These are phyloP conservation scores for Pseudonitzschia multiseries DNA, from an alignment of 108 stramenopile genomes.

Conservation along the genomic window DNA sequence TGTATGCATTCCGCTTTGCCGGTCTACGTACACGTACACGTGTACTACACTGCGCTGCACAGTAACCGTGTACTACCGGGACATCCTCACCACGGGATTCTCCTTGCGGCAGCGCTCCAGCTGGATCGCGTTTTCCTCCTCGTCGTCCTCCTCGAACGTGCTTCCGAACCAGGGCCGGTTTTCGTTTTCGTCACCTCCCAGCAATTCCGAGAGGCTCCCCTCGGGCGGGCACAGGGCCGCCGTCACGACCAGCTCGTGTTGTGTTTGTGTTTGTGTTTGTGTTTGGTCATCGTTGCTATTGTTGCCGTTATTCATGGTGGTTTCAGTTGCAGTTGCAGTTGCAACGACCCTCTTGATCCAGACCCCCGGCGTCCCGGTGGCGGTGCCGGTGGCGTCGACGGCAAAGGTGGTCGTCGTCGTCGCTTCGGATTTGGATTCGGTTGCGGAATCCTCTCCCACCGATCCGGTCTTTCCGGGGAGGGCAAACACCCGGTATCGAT, in stretches of 20 bases:
- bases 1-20: too few relatives aligned
- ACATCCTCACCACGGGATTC: background rate
- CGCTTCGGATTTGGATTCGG: background rate
- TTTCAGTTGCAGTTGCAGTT: too few relatives aligned
- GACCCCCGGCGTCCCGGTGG: conserved; percentile 20
- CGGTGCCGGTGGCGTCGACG: background rate
- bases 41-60: too few relatives aligned
- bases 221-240: background rate
- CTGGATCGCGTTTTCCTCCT: background rate
- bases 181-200: background rate
- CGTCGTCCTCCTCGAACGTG: background rate
- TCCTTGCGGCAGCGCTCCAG: conserved; percentile 10
- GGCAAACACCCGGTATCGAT: conserved; percentile 15
- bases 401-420: background rate
- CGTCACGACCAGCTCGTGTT: background rate
- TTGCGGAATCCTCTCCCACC: background rate
- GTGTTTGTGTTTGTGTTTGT: too few relatives aligned
- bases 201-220: conserved; percentile 10
- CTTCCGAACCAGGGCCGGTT: background rate
- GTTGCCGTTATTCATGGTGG: background rate
- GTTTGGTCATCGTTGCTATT: too few relatives aligned
- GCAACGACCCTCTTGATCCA: conserved; percentile 19
- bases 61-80: too few relatives aligned
- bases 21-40: too few relatives aligned
- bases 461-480: conserved; percentile 20